phyloP scores from a whole-genome alignment of 2,329 filamentous ascomycete species.

The Furcasterigmium furcatum region DNA sequence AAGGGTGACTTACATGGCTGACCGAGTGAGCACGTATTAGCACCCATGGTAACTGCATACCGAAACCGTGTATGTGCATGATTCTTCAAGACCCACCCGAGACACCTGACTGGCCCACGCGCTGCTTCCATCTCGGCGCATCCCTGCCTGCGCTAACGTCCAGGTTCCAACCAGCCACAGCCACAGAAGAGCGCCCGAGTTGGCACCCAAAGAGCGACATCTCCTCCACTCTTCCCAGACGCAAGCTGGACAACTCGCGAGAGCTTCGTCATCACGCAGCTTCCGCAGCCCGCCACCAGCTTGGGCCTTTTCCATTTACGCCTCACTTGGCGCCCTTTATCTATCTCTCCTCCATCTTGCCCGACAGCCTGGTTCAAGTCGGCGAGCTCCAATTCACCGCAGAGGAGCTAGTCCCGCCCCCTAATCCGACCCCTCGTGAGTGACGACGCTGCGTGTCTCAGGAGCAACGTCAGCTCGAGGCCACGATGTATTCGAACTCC shows the following conservation, averaged over 20 bases:
- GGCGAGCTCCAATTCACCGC: slow-evolving; percentile 2
- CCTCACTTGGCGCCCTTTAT: not conserved
- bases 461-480: slow-evolving; percentile 7
- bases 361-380: too few species aligned
- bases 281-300: slow-evolving; percentile 7
- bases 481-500: slow-evolving; percentile 82
- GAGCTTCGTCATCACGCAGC: slow-evolving; percentile 15
- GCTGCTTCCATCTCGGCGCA: too few species aligned
- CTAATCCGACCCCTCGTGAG: not conserved
- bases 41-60: too few species aligned
- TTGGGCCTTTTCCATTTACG: slow-evolving; percentile 3
- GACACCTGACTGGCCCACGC: too few species aligned
- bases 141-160: not conserved
- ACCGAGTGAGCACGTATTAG: too few species aligned
- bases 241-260: slow-evolving; percentile 14
- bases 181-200: not conserved
- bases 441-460: slow-evolving; percentile 3
- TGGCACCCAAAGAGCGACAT: not conserved
- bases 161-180: not conserved
- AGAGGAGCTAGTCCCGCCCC: too few species aligned
- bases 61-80: too few species aligned
- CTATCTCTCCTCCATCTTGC: too few species aligned
- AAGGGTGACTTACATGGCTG: too few species aligned
- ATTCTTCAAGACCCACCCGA: too few species aligned
- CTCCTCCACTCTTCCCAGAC: slow-evolving; percentile 5